Conservation (phyloP, 352 stramenopile species). For the Phytophthora crassamura region DNA sequence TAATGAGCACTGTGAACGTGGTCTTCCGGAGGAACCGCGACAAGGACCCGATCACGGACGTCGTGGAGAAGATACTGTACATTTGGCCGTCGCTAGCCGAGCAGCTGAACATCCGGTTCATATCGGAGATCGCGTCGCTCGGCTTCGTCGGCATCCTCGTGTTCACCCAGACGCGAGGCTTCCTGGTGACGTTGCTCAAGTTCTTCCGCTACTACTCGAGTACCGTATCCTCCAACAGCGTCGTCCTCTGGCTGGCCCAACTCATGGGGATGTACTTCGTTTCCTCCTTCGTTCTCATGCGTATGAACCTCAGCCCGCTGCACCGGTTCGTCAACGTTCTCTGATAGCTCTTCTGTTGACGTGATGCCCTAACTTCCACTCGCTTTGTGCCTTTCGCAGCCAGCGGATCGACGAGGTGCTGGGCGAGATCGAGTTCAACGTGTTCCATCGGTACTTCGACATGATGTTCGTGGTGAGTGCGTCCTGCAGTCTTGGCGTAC, state of each 20-base stretch:
- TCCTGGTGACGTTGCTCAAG: constrained; percentile 79
- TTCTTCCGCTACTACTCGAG: constrained; percentile 85
- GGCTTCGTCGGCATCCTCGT: constrained; percentile 83
- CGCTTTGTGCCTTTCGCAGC: constrained; percentile 31
- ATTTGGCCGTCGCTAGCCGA: constrained; percentile 77
- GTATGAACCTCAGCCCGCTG: constrained; percentile 81
- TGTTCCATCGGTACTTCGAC: constrained; percentile 88
- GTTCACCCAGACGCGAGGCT: constrained; percentile 84
- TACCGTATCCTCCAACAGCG: constrained; percentile 84
- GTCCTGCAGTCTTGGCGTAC: constrained; percentile 59
- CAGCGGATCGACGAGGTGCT: constrained; percentile 85
- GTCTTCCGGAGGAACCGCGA: constrained; percentile 81
- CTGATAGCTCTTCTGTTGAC: background rate
- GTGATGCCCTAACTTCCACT: constrained; percentile 1
- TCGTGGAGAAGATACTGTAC: constrained; percentile 83
- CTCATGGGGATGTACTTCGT: constrained; percentile 92
- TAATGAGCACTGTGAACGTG: constrained; percentile 87
- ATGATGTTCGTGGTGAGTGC: constrained; percentile 87
- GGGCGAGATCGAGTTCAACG: constrained; percentile 84
- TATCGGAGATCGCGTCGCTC: constrained; percentile 81
- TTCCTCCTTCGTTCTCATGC: constrained; percentile 89
- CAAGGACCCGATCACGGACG: constrained; percentile 85
- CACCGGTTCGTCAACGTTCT: constrained; percentile 51
- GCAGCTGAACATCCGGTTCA: constrained; percentile 84
- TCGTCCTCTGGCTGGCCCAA: constrained; percentile 83